Conservation (phyloP, 1,284 basidiomycete species). For the Phlebopus sp. region DNA sequence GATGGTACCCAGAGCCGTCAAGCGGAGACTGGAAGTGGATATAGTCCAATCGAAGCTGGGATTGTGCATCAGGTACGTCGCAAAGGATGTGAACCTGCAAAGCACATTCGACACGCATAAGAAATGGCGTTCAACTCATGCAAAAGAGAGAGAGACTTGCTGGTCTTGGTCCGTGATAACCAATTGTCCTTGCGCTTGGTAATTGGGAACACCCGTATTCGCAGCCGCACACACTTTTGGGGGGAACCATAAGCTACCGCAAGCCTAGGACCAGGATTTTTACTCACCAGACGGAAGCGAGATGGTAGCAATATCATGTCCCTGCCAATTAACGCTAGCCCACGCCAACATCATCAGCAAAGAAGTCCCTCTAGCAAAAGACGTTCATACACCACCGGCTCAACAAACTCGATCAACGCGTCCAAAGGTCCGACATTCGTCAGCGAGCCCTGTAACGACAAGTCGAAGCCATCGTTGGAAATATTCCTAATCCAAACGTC, state of each 20-base stretch:
- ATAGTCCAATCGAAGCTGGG: slow-evolving; percentile 71
- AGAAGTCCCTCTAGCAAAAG: slow-evolving; percentile 2
- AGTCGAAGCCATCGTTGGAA: slow-evolving; percentile 58
- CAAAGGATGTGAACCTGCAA: slow-evolving; percentile 62
- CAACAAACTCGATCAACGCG: slow-evolving; percentile 58
- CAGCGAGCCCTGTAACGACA: slow-evolving; percentile 56
- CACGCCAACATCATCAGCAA: slow-evolving; percentile 3
- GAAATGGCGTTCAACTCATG: not conserved
- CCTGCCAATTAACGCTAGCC: slow-evolving; percentile 61
- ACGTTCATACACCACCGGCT: slow-evolving; percentile 47
- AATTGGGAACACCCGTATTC: slow-evolving; percentile 65
- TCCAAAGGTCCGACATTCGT: slow-evolving; percentile 65
- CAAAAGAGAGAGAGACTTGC: slow-evolving; percentile 33
- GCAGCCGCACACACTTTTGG: slow-evolving; percentile 73
- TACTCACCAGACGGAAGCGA: slow-evolving; percentile 54
- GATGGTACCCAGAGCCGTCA: slow-evolving; percentile 67
- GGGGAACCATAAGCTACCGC: slow-evolving; percentile 1
- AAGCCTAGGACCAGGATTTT: no score
- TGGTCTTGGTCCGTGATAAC: slow-evolving; percentile 50
- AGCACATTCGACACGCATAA: not conserved
- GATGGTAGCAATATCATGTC: slow-evolving; percentile 65
- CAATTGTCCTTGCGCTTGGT: slow-evolving; percentile 49
- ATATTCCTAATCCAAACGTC: slow-evolving; percentile 41
- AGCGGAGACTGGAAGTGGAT: slow-evolving; percentile 56
- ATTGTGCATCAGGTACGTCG: slow-evolving; percentile 66